Evolutionary conservation across 306 rosid species (phyloP), one percentile per base, ranked within the genome.

Genomic region (Quercus suber): DNA sequence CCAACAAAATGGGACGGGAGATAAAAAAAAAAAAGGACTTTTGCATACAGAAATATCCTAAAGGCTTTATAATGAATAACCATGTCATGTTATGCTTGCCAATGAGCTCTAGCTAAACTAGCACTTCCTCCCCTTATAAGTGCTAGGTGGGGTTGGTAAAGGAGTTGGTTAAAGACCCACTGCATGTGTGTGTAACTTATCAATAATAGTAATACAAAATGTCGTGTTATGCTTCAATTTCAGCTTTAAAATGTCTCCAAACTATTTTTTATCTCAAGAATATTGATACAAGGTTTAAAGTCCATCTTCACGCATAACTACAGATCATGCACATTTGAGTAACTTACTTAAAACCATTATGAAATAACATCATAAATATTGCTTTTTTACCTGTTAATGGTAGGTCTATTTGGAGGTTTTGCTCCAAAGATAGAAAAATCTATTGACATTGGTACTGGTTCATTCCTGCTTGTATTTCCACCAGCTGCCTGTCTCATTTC

Each of bases 391-490:
- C 99, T 95, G 88, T 87, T 93, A 77, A 95, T 91, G 35, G 98
- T 95, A 77, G 99, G 99, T 80, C 98, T 91, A 84, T 89, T 91
- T 58, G 98, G 95, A 85, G 99, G 94, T 71, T 93, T 90, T 59
- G 90, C 84, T 56, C 91, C 98, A 89, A 93, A 95, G 74, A 93
- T 65, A 73, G 99, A 95, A 86, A 95, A 95, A 87, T 95, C 98
- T 21, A 95, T 82, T 2, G 99, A 93, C 90, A 89, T 88, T 21
- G 97, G 88, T 14, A 86, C 88, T 2, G 80, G 80, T 35, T 87
- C 98, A 84, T 79, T 92, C 89, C 87, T 86, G 80, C 94, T 91
- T 21, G 89, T 73, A 88, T 87, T 87, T 82, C 84, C 97, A 84
- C 88, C 90, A 74, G 72, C 86, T 52, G 76, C 74, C 67, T 90